A percentile compares a stretch with the other conserved stretches of the same genome.
Evolutionary conservation across 2,329 filamentous ascomycete genomes (phyloP).

Genomic region (Aspergillus melleus): DNA sequence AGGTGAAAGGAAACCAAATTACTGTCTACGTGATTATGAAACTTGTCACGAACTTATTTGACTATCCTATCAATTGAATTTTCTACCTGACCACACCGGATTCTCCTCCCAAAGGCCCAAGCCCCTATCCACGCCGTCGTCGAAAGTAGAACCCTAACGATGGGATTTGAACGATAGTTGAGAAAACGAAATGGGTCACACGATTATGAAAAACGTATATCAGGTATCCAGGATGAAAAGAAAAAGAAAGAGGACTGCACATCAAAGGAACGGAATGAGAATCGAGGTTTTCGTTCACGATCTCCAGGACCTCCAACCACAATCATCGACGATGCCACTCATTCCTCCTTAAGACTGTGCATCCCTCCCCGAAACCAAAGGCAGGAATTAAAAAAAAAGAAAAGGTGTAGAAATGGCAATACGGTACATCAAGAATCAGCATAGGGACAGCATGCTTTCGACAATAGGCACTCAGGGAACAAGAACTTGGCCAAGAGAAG

Average conservation of each 20-base stretch:
- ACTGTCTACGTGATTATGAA: too few relatives aligned
- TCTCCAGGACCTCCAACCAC: constrained; percentile 19
- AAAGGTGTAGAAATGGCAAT: constrained; percentile 19
- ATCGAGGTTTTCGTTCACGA: constrained; percentile 15
- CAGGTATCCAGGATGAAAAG: constrained; percentile 21
- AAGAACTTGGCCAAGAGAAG: constrained; percentile 8
- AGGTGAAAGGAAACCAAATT: too few relatives aligned
- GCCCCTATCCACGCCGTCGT: background rate
- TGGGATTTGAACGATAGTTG: constrained; percentile 10
- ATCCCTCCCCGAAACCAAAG: constrained; percentile 17
- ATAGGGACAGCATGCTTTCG: constrained; percentile 10
- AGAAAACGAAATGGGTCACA: constrained; percentile 14
- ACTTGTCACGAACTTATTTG: background rate
- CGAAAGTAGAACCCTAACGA: background rate
- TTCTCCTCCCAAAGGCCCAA: background rate
- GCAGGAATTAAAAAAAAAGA: constrained; percentile 15
- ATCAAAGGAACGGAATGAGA: constrained; percentile 16
- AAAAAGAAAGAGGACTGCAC: constrained; percentile 9
- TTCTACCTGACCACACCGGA: background rate
- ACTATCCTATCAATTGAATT: background rate
- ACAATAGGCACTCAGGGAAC: constrained; percentile 2
- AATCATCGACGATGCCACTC: constrained; percentile 8
- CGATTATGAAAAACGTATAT: constrained; percentile 23
- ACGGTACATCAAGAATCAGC: constrained; percentile 25
- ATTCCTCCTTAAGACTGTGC: constrained; percentile 10